Evolutionary conservation across 2,329 filamentous ascomycete genomes (phyloP), one percentile per base, ranked within the genome.

Genomic region (Cladophialophora chaetospira): DNA sequence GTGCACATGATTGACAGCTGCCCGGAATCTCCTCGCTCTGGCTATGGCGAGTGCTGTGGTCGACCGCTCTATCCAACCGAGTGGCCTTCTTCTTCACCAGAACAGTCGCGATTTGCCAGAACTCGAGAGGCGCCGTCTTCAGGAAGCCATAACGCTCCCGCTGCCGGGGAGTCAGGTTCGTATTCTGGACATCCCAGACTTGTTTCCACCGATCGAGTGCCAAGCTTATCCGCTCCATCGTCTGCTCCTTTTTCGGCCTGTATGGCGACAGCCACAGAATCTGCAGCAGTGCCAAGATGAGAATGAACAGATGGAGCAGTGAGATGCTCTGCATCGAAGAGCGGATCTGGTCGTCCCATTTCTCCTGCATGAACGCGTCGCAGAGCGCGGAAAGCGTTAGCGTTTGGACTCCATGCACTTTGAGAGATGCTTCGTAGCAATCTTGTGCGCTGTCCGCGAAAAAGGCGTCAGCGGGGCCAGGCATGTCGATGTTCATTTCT

Each of bases 201-300:
- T 26, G 19, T 19, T 46, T 53, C 50, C 50, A 53, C 19, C 50
- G 19, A 11, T 17, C 21, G 21, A 53, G 29, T 25, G 50, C 50
- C n/a, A 33, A 13, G 10, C 15, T n/a, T 21, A 53, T 29, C n/a
- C 50, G 29, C 28, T 38, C 13, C 43, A 53, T 53, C 6, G 40
- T 46, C 17, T 53, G 29, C 31, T 10, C 3, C 28, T 53, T 53
- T 23, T n/a, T 46, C 5, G 50, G 40, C 19, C 43, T 46, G 43
- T 53, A 53, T 8, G 50, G 50, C 15, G 50, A 53, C 4, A 53
- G 50, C 50, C 50, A 53, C 21, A 53, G 26, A 13, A 38, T 45
- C 17, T 53, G 50, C 29, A 33, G 10, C 4, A 53, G 19, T 11
- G 42, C 50, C 43, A 45, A n/a, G 23, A 53, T 46, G 15, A 46